These are phyloP conservation scores for Claviceps arundinis DNA, from an alignment of 2,329 filamentous ascomycete genomes.

Conservation along the genomic window DNA sequence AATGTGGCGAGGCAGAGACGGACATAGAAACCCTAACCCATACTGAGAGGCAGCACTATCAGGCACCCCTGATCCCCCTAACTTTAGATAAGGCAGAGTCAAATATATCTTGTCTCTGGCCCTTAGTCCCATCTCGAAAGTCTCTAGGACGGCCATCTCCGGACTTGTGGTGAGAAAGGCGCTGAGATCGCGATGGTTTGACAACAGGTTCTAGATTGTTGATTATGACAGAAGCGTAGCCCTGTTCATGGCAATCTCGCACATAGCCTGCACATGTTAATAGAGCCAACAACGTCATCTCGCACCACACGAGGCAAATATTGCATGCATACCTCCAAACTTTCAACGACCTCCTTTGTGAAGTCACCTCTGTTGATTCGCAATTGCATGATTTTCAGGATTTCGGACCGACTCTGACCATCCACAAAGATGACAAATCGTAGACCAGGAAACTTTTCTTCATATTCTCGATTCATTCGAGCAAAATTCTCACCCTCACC, in stretches of 20 bases:
- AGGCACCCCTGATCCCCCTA: too few species aligned
- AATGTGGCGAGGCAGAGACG: too few species aligned
- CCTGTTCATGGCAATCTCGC: constrained; percentile 74
- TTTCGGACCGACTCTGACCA: constrained; percentile 55
- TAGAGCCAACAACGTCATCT: background rate
- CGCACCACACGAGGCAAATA: background rate
- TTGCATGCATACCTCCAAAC: constrained; percentile 47
- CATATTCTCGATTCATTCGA: constrained; percentile 63
- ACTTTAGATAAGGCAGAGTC: background rate
- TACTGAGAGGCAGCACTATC: too few species aligned
- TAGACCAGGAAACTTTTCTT: constrained; percentile 66
- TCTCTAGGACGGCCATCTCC: too few species aligned
- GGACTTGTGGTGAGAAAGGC: too few species aligned
- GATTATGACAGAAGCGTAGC: constrained; percentile 39
- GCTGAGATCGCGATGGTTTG: too few species aligned
- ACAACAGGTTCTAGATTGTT: background rate
- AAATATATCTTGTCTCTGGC: too few species aligned
- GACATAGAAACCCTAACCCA: too few species aligned
- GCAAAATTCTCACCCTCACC: constrained; percentile 47
- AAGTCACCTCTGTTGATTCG: constrained; percentile 59
- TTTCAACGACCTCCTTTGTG: constrained; percentile 54
- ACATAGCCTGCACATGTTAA: constrained; percentile 57
- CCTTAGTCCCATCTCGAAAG: too few species aligned
- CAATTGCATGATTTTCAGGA: constrained; percentile 70
- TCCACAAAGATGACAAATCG: constrained; percentile 90